A percentile compares a stretch with the other conserved stretches of the same genome.
Conservation (phyloP, 2,329 filamentous ascomycete species). For the Trichoderma atrobrunneum region DNA sequence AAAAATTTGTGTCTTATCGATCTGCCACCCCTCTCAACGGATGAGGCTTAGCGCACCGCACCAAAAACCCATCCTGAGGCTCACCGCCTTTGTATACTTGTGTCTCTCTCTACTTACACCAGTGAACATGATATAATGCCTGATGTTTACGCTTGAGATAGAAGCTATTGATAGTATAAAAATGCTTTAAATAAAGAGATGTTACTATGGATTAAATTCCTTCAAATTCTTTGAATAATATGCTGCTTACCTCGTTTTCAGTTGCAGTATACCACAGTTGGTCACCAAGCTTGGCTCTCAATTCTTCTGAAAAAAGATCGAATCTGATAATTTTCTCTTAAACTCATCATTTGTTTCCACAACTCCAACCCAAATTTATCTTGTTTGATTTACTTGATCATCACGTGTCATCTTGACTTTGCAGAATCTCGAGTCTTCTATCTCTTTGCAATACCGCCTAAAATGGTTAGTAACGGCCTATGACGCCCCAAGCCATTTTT, state of each 20-base stretch:
- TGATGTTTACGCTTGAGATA: background rate
- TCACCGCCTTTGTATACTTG: constrained; percentile 33
- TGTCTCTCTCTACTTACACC: background rate
- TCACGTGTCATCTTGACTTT: background rate
- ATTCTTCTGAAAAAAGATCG: background rate
- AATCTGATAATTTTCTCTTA: background rate
- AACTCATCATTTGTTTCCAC: accelerated
- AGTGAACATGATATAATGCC: background rate
- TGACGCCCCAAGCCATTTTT: constrained; percentile 17
- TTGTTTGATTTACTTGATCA: background rate
- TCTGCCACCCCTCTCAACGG: constrained; percentile 37
- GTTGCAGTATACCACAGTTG: background rate
- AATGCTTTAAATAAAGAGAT: no score
- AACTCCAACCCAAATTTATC: background rate
- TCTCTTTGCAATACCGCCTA: background rate
- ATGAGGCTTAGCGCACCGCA: constrained; percentile 28
- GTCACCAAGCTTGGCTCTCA: background rate
- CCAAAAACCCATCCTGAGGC: constrained; percentile 14
- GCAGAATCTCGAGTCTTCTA: background rate
- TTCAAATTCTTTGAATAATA: background rate
- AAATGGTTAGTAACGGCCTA: background rate
- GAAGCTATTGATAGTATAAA: background rate
- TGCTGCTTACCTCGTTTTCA: background rate
- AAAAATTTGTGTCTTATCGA: constrained; percentile 41
- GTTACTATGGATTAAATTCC: background rate